Evolutionary conservation across 352 stramenopile species (phyloP), one percentile per base, ranked within the genome.

Genomic region (Phytophthora foliorum): DNA sequence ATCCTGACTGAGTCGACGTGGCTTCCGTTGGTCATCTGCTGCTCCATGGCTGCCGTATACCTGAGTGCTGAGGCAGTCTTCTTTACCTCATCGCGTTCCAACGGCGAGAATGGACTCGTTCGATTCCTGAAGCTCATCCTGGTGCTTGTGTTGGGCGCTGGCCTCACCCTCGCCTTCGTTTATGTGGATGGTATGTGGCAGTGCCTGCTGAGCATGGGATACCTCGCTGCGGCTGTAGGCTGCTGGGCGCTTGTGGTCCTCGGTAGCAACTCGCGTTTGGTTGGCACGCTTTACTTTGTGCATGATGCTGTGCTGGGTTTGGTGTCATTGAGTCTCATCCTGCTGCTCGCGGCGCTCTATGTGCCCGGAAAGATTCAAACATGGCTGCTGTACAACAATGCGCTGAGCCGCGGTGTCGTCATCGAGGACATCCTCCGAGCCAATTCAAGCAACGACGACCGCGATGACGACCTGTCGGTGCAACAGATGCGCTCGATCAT

Each of bases 311-410:
- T 98, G 29, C 89, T 98, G 36, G 97, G 93, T 11, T 79, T 98
- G 46, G 79, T 98, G 42, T 96, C 97, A 45, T 94, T 99, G 67
- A 85, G 93, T 46, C 71, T 98, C 22, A 91, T 99, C 27, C 84
- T 98, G 52, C 71, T 98, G 19, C 79, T 98, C 17, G 89, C 89
- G 29, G 93, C 95, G 79, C 91, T 92, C 6, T 89, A 91, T 60
- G 82, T 98, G 45, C 93, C 92, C 14, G 86, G 93, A 57, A 93
- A 97, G 67, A 93, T 99, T 44, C 96, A 99, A 77, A 99, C 96
- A 31, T 99, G 95, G 96, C 78, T 99, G 49, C 81, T 99, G 2
- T 99, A 99, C 81, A 98, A 99, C 81, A 99, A 99, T 71, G 97
- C 97, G 19, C 73, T 99, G 29, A 98, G 92, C 21, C 86, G 91